Percentiles rank a stretch among this genome's conserved stretches.
Conservation (phyloP, 2,329 filamentous ascomycete species). For the Aspergillus sp. region DNA sequence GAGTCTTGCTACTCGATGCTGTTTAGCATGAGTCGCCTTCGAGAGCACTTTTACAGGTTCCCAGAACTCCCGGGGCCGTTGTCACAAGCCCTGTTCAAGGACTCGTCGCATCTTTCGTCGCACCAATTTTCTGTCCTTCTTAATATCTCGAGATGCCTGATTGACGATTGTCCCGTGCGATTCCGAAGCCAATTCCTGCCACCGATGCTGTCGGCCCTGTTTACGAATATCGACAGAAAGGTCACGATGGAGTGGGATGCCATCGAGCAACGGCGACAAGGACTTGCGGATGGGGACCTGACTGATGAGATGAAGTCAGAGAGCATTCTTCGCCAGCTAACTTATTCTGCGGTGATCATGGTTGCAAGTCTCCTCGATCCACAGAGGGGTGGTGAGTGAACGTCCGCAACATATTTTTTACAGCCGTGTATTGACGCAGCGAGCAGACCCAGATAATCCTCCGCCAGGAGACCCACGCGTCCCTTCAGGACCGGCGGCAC, state of each 20-base stretch:
- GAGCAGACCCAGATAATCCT: conserved; percentile 26
- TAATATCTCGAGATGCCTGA: conserved; percentile 76
- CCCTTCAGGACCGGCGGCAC: conserved; percentile 28
- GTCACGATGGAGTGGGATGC: conserved; percentile 79
- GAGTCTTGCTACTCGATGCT: conserved; percentile 92
- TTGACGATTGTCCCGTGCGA: conserved; percentile 81
- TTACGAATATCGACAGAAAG: conserved; percentile 77
- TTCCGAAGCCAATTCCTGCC: conserved; percentile 73
- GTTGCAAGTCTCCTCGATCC: conserved; percentile 83
- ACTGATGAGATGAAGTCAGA: conserved; percentile 98
- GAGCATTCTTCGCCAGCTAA: conserved; percentile 85
- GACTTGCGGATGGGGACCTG: conserved; percentile 64
- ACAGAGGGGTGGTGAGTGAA: conserved; percentile 48
- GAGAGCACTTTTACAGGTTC: conserved; percentile 85
- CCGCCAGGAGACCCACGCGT: conserved; percentile 24
- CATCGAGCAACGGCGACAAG: conserved; percentile 50
- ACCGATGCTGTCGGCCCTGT: conserved; percentile 70
- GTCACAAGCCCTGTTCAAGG: conserved; percentile 71
- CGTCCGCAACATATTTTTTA: conserved; percentile 5
- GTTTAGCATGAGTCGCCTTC: conserved; percentile 82
- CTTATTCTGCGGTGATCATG: conserved; percentile 85
- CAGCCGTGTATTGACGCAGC: conserved; percentile 5
- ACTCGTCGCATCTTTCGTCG: conserved; percentile 73
- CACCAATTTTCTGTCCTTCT: conserved; percentile 93
- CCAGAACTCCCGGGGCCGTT: conserved; percentile 71